phyloP scores from a whole-genome alignment of 2,329 filamentous ascomycete genomes.

The Colletotrichum sp. region DNA sequence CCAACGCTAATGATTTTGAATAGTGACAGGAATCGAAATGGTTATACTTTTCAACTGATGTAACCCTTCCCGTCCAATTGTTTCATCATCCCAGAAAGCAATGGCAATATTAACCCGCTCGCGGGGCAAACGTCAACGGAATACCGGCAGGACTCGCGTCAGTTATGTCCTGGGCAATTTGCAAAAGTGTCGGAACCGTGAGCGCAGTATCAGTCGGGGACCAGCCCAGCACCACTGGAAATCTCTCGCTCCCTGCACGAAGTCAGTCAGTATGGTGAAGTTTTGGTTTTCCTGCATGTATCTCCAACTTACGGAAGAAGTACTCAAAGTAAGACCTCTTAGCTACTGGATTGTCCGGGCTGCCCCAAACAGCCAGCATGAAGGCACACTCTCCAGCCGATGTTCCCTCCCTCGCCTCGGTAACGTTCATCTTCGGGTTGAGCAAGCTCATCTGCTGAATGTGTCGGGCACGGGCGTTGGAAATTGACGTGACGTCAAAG shows the following conservation, averaged over 20 bases:
- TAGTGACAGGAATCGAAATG: too few relatives aligned
- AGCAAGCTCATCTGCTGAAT: conserved; percentile 46
- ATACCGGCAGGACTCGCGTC: background rate
- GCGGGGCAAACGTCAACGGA: background rate
- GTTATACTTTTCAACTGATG: too few relatives aligned
- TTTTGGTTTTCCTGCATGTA: background rate
- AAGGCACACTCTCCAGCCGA: conserved; percentile 54
- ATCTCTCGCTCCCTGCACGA: background rate
- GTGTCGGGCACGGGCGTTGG: conserved; percentile 42
- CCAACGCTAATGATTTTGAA: too few relatives aligned
- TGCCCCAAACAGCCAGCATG: conserved; percentile 53
- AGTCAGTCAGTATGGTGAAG: background rate
- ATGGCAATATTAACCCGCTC: too few relatives aligned
- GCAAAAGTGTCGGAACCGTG: background rate
- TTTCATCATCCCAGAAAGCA: too few relatives aligned
- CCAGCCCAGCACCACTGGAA: conserved; percentile 12
- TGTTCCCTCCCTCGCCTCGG: conserved; percentile 41
- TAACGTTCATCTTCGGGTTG: conserved; percentile 54
- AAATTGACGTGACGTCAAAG: conserved; percentile 43
- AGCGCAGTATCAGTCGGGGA: background rate
- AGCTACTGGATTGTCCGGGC: conserved; percentile 41
- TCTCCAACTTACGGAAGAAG: conserved; percentile 43
- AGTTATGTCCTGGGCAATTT: background rate
- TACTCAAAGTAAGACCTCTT: conserved; percentile 43
- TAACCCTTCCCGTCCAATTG: too few relatives aligned